phyloP scores from a whole-genome alignment of 2,329 filamentous ascomycete genomes.

The Trichoderma simmonsii region DNA sequence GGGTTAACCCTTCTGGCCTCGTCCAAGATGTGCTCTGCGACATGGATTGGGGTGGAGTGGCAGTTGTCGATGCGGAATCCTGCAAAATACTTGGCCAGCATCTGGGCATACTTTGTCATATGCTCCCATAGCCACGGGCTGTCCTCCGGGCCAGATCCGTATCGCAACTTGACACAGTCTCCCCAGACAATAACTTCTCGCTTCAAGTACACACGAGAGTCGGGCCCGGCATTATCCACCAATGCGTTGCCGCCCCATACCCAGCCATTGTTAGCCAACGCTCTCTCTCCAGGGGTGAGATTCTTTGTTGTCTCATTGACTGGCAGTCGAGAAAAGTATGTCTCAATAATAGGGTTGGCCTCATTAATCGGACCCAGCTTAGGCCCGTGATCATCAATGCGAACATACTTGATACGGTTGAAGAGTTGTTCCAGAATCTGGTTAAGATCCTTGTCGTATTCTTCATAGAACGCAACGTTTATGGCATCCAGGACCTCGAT shows the following conservation, averaged over 20 bases:
- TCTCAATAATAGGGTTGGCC: constrained; percentile 79
- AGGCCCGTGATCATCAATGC: constrained; percentile 88
- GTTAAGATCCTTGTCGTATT: constrained; percentile 80
- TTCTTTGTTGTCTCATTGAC: constrained; percentile 73
- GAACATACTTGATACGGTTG: constrained; percentile 92
- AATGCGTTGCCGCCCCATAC: constrained; percentile 97
- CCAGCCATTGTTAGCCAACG: constrained; percentile 95
- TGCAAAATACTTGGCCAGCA: constrained; percentile 91
- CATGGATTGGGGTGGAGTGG: constrained; percentile 90
- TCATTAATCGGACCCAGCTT: constrained; percentile 76
- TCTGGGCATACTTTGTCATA: constrained; percentile 88
- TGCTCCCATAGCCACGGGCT: constrained; percentile 94
- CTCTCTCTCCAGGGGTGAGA: constrained; percentile 72
- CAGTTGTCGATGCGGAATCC: constrained; percentile 98
- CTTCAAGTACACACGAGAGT: constrained; percentile 89
- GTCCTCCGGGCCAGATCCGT: constrained; percentile 75
- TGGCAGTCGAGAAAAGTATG: constrained; percentile 90
- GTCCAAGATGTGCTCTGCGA: constrained; percentile 92
- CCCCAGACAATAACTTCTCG: constrained; percentile 98
- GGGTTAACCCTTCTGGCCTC: constrained; percentile 85
- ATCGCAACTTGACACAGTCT: constrained; percentile 95
- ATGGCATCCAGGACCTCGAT: constrained; percentile 71
- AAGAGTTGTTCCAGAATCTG: constrained; percentile 88
- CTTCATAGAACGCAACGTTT: constrained; percentile 85
- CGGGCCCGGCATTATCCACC: constrained; percentile 85